Evolutionary conservation across 371 early-diverging fungal species (phyloP), one percentile per base, ranked within the genome.

Genomic region (Choanephora cucurbitarum): DNA sequence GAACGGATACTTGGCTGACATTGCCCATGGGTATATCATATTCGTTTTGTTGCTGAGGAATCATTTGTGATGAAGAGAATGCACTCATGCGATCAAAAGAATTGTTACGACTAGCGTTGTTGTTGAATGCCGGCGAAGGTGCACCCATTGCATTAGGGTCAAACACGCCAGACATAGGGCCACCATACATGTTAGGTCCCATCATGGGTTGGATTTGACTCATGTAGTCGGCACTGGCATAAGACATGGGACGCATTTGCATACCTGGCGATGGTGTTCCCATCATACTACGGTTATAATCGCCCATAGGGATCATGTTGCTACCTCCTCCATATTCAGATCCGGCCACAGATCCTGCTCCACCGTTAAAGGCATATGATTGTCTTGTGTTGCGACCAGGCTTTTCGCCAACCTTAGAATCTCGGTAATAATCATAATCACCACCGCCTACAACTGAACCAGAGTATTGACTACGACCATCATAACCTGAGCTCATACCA

Each of bases 351-450:
- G 64, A 64, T 0, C 61, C 64, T 34, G 42, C 43, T 44, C 23
- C 32, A 15, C 34, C 22, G 18, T 15, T 39, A 11, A 11, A 19
- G 8, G 52, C 41, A 44, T 39, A 49, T n/a, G 52, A 47, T 31
- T 44, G 34, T 17, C 46, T 17, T 24, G 43, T 50, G 2, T 44
- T 45, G 4, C 51, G 46, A 18, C 48, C 41, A 15, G 64, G 47
- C 21, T 63, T 60, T 11, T 52, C 52, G 19, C 17, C 50, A 15
- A 50, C 44, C 45, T 69, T 64, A 28, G 73, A 59, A 47, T 75
- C 73, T 5, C 73, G 63, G 28, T 64, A 75, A 44, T 72, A 75
- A 50, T 73, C 76, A 45, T 52, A 72, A 5, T 72, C 70, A 4
- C 57, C 60, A 47, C 59, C 51, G 22, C 67, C 51, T 41, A 18